Base-by-base conservation (phyloP, 2,329 filamentous ascomycete species). In the Colletotrichum cereale region DNA sequence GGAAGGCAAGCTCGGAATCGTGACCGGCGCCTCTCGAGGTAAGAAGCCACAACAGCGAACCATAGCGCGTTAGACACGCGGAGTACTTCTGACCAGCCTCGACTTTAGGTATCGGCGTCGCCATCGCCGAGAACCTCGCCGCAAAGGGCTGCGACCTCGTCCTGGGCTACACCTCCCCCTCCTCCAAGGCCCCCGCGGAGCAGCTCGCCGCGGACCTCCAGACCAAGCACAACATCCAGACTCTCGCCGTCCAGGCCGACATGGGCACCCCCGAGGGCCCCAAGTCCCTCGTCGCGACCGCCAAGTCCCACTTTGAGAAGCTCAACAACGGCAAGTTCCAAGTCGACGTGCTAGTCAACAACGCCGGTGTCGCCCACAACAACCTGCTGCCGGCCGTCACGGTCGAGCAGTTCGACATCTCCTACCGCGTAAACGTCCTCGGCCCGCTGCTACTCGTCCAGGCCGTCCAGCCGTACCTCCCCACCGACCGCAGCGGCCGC, bases 281-380 rank as follows among this genome's bases (percentile, higher is more conserved):
- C 2, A 83, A 86, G 7, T 82, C 87, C 52, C 86, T 94, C 62
- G 81, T 95, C 75, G 82, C 84, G 31, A 86, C 86, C 0, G 86
- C 89, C 6, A 86, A 88, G 75, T 67, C 86, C 11, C 79, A 86
- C 68, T 84, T 87, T 36, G 47, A 63, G 50, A 58, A 42, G 24
- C 83, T 73, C 74, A 66, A 76, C 61, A 76, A 75, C 7, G 78
- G 82, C 71, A 84, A 62, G 8, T 89, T 94, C 79, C 89, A 91
- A 77, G 87, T 97, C 77, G 93, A 97, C 82, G 93, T 97, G 73
- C 84, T 97, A 64, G 85, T 97, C 84, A 97, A 97, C 87, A 97
- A 97, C 80, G 94, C 95, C 38, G 95, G 93, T 65, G 84, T 91
- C 8, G 84, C 89, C 40, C 83, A 88, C 48, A 96, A 96, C 82